phyloP scores from a whole-genome alignment of 768 basidiomycete genomes.

The Thelephora ganbajun region DNA sequence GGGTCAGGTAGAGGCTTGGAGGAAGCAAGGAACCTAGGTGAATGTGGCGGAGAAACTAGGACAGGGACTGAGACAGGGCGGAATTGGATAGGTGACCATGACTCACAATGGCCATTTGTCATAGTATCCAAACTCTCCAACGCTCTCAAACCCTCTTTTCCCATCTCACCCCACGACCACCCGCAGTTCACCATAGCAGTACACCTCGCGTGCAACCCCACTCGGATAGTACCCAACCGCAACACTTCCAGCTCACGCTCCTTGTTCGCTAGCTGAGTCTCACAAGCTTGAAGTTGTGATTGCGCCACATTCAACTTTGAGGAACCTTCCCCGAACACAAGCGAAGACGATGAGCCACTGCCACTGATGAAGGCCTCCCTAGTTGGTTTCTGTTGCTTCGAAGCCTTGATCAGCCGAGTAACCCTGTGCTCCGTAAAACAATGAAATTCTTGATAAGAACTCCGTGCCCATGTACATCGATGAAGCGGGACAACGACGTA shows the following conservation, averaged over 20 bases:
- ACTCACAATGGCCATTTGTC: slow-evolving; percentile 18
- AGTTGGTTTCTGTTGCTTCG: slow-evolving; percentile 39
- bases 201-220: slow-evolving; percentile 50
- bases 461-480: background rate
- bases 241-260: slow-evolving; percentile 46
- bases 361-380: slow-evolving; percentile 20
- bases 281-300: slow-evolving; percentile 71
- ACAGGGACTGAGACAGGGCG: background rate
- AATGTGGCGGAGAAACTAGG: background rate
- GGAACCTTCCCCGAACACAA: slow-evolving; percentile 17
- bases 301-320: slow-evolving; percentile 54
- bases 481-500: too few relatives aligned
- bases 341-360: slow-evolving; percentile 26
- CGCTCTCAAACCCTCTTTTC: slow-evolving; percentile 42
- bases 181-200: slow-evolving; percentile 58
- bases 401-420: slow-evolving; percentile 66
- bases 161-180: slow-evolving; percentile 53
- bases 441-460: background rate
- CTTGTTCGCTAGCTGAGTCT: slow-evolving; percentile 54
- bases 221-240: slow-evolving; percentile 40
- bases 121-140: slow-evolving; percentile 16
- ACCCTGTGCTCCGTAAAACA: slow-evolving; percentile 31
- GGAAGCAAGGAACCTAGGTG: background rate
- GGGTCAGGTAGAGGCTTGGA: slow-evolving; percentile 10
- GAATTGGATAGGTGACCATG: background rate